Percentiles rank a stretch among this genome's conserved stretches.
Evolutionary conservation across 805 yeast species (phyloP).

Genomic region (Candida manassasensis): DNA sequence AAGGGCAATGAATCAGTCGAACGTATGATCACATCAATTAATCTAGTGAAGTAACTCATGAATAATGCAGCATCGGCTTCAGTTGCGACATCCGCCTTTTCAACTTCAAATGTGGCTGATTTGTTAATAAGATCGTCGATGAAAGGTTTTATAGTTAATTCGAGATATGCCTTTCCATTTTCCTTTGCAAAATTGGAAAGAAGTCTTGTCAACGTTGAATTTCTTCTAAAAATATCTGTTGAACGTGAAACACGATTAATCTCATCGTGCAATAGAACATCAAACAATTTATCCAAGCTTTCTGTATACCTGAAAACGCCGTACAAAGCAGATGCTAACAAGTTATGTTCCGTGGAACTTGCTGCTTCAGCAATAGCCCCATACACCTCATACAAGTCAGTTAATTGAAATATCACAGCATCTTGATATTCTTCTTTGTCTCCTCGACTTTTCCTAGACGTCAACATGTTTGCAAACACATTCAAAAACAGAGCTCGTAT

Average conservation of each 20-base stretch:
- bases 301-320: conserved; percentile 44
- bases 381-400: conserved; percentile 31
- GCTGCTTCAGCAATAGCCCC: conserved; percentile 57
- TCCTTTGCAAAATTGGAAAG: conserved; percentile 65
- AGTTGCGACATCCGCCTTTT: conserved; percentile 34
- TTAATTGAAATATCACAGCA: conserved; percentile 18
- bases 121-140: conserved; percentile 47
- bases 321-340: conserved; percentile 61
- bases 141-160: conserved; percentile 49
- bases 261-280: conserved; percentile 56
- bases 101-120: conserved; percentile 60
- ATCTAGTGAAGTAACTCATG: conserved; percentile 48
- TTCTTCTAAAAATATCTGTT: conserved; percentile 72
- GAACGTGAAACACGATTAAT: conserved; percentile 55
- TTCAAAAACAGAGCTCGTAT: conserved; percentile 71
- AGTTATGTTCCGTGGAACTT: conserved; percentile 64
- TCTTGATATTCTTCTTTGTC: conserved; percentile 26
- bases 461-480: conserved; percentile 67
- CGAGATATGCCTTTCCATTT: conserved; percentile 60
- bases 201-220: conserved; percentile 76
- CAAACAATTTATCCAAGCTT: conserved; percentile 42
- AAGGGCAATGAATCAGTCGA: conserved; percentile 60
- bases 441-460: conserved; percentile 24
- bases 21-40: conserved; percentile 55
- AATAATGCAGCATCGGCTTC: conserved; percentile 41